Base-by-base conservation (phyloP, 352 stramenopile genomes). In the Phytophthora quininea region DNA sequence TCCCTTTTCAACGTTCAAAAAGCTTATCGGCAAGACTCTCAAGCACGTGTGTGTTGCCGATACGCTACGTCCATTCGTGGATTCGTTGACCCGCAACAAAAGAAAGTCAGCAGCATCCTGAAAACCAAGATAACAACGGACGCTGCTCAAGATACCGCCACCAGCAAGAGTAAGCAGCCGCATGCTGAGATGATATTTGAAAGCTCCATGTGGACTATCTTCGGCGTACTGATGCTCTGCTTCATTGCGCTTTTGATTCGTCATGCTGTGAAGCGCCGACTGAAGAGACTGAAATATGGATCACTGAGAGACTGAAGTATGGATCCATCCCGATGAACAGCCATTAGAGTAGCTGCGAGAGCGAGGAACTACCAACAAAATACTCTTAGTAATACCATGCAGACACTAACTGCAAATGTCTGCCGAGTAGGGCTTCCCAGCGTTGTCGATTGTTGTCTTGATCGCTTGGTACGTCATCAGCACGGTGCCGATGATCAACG, bases 1-100 rank as follows among this genome's bases (percentile, higher is more conserved):
- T 58, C 69, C 77, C 4, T 89, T 90, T 64, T 58, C 67, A 8
- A 82, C 75, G 29, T 93, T 93, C 71, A 92, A 92, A 64, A 73
- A 73, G 47, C 56, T 93, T 24, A 82, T 92, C 15, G 76, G 81
- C 27, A 82, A 82, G 54, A 83, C 72, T 19, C 64, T 92, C n/a
- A 87, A 89, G 67, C 77, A 86, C 66, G 71, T 74, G 47, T 90
- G 84, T 45, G 79, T 90, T n/a, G 77, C 84, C 2, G 81, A 90
- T 47, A 89, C 84, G n/a, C 72, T 92, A 12, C 75, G 79, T 59
- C 79, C 80, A 30, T 91, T 90, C 58, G 66, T 90, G 31, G 73
- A 90, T n/a, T 86, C 79, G 35, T 61, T 91, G 43, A 47, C 35
- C 15, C 27, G 48, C 14, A 38, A 37, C 3, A 46, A 75, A 24